These are phyloP conservation scores for Chenopodium suecicum DNA, from an alignment of 148 eudicot genomes.

Conservation along the genomic window DNA sequence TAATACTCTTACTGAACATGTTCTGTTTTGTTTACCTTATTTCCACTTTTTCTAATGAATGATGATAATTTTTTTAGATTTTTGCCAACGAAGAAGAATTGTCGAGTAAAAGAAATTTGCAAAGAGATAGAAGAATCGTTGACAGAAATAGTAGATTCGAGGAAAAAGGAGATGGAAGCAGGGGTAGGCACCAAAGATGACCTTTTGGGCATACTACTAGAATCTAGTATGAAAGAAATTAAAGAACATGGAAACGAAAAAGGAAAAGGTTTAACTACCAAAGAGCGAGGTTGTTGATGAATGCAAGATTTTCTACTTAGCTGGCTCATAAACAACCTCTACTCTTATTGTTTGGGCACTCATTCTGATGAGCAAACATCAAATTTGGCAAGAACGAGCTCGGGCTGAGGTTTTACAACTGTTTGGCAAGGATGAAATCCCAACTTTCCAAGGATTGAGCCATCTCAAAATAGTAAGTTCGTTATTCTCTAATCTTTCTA, in stretches of 20 bases:
- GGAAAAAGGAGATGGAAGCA: constrained; percentile 24
- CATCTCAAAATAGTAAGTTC: constrained; percentile 21
- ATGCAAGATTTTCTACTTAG: background rate
- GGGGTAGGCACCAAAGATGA: constrained; percentile 16
- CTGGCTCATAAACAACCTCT: constrained; percentile 36
- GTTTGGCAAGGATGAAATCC: constrained; percentile 19
- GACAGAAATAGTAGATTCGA: constrained; percentile 19
- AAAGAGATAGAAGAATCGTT: constrained; percentile 6
- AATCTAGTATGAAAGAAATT: constrained; percentile 23
- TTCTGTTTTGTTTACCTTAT: too few relatives aligned
- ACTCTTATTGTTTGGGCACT: constrained; percentile 33
- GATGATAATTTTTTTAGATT: background rate
- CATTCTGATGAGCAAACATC: constrained; percentile 25
- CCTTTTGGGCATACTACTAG: constrained; percentile 28
- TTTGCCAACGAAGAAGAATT: constrained; percentile 28
- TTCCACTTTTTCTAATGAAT: too few relatives aligned
- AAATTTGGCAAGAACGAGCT: constrained; percentile 34
- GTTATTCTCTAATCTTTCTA: background rate
- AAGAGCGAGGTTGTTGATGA: constrained; percentile 6
- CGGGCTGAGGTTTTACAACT: constrained; percentile 24
- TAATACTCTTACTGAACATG: too few relatives aligned
- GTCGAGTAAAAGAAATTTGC: constrained; percentile 21
- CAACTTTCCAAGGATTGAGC: constrained; percentile 26
- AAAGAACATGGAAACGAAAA: constrained; percentile 17
- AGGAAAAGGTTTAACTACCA: constrained; percentile 21